These are phyloP conservation scores for Phlyctochytrium bullatum DNA, from an alignment of 192 early-diverging fungal species.

Conservation along the genomic window DNA sequence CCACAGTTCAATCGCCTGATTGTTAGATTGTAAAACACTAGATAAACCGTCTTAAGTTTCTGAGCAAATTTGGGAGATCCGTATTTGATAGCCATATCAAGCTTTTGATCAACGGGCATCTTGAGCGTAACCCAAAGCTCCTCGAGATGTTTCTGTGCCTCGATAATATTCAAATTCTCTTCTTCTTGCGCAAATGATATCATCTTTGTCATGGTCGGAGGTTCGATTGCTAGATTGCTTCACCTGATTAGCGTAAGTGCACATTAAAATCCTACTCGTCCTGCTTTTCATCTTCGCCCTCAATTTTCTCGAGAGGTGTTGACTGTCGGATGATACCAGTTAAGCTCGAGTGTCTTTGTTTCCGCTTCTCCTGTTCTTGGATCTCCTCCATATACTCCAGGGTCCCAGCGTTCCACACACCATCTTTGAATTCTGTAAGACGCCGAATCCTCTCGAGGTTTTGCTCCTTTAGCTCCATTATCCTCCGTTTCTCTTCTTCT, in stretches of 20 bases:
- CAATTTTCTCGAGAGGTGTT: too few relatives aligned
- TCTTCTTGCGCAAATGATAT: too few relatives aligned
- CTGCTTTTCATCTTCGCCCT: too few relatives aligned
- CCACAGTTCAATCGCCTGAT: constrained; percentile 51
- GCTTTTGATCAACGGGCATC: constrained; percentile 55
- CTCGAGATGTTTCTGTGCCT: constrained; percentile 47
- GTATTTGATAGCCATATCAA: constrained; percentile 64
- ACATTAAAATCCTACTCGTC: too few relatives aligned
- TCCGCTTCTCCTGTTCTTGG: constrained; percentile 14
- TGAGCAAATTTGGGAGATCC: constrained; percentile 42
- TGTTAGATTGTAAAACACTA: not conserved
- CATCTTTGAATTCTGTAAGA: constrained; percentile 34
- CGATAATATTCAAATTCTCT: constrained; percentile 30
- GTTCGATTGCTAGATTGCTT: too few relatives aligned
- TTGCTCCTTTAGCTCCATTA: constrained; percentile 21
- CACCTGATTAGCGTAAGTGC: too few relatives aligned
- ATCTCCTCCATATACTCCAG: constrained; percentile 52
- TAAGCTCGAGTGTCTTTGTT: constrained; percentile 10
- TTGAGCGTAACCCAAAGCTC: constrained; percentile 48
- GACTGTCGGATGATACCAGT: too few relatives aligned
- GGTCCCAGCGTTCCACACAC: constrained; percentile 49
- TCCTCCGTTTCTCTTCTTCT: constrained; percentile 37
- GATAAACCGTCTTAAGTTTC: constrained; percentile 42
- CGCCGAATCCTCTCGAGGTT: constrained; percentile 15
- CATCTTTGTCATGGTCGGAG: too few relatives aligned